Evolutionary conservation across 2,329 filamentous ascomycete genomes (phyloP).

Genomic region (Diaporthe destruens): DNA sequence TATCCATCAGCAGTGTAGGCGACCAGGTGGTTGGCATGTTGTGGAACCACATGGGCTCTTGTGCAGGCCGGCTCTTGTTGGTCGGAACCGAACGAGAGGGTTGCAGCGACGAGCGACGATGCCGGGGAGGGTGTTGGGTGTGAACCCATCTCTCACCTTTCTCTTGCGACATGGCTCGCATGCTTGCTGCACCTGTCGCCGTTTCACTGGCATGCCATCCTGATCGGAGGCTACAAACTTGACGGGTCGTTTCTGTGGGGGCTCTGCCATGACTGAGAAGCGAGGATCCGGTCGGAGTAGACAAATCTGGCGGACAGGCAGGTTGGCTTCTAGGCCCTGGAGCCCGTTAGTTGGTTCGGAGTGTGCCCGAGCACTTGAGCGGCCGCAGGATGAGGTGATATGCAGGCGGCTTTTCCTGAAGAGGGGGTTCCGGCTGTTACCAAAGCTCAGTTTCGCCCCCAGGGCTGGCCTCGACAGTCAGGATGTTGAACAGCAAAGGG

Average conservation of each 20-base stretch:
- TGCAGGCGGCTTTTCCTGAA: constrained; percentile 20
- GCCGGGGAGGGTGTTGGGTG: neutral
- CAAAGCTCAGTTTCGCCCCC: neutral
- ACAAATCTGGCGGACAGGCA: constrained; percentile 5
- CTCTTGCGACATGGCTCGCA: constrained; percentile 67
- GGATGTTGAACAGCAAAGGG: neutral
- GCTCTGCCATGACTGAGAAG: constrained; percentile 31
- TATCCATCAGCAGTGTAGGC: neutral
- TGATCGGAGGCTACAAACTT: constrained; percentile 70
- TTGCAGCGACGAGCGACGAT: neutral
- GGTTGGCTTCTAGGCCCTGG: neutral
- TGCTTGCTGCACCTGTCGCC: constrained; percentile 70
- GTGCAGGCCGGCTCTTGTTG: constrained; percentile 13
- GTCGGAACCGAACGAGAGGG: constrained; percentile 35
- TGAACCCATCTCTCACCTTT: constrained; percentile 56
- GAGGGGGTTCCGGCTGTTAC: neutral
- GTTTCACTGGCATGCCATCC: constrained; percentile 67
- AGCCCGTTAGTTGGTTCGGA: constrained; percentile 12
- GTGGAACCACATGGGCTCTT: neutral
- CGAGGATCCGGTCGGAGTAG: constrained; percentile 22
- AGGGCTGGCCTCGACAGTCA: neutral
- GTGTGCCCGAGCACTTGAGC: constrained; percentile 1
- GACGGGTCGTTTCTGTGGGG: constrained; percentile 51
- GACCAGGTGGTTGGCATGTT: neutral
- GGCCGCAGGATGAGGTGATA: constrained; percentile 7